Conservation (phyloP, 805 yeast genomes). For the Barnettozyma vustinii region DNA sequence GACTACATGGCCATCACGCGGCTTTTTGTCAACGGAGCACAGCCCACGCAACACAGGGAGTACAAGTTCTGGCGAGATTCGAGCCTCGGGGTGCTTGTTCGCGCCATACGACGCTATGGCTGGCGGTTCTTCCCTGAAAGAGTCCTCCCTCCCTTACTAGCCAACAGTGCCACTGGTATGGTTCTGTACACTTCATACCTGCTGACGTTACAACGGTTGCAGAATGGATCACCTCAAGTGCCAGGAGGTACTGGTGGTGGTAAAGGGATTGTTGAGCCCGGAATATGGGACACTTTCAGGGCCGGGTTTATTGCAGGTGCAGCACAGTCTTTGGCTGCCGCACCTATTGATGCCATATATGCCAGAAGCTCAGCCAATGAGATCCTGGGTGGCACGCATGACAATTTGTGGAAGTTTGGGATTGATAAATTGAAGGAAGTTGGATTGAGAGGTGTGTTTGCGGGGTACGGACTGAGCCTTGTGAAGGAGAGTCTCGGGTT, state of each 20-base stretch:
- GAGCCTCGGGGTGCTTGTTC: constrained; percentile 64
- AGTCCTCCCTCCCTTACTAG: constrained; percentile 80
- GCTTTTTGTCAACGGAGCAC: constrained; percentile 39
- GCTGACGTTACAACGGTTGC: constrained; percentile 40
- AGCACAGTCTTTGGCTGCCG: constrained; percentile 83
- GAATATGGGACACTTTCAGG: constrained; percentile 51
- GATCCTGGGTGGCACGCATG: constrained; percentile 58
- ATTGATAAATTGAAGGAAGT: constrained; percentile 59
- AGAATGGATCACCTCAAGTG: constrained; percentile 19
- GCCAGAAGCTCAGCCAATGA: constrained; percentile 77
- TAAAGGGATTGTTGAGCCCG: constrained; percentile 8
- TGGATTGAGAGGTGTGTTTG: constrained; percentile 81
- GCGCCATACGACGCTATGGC: constrained; percentile 71
- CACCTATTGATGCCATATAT: constrained; percentile 89
- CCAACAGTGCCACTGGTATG: constrained; percentile 85
- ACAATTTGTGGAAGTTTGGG: constrained; percentile 76
- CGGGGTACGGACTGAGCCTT: constrained; percentile 77
- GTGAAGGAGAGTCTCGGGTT: constrained; percentile 78
- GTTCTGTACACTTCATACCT: constrained; percentile 82
- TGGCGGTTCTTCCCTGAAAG: constrained; percentile 79
- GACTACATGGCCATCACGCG: constrained; percentile 75
- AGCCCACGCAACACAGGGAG: constrained; percentile 39
- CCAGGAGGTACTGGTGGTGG: not conserved
- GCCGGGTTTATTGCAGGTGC: constrained; percentile 88
- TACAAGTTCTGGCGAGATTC: constrained; percentile 61